Conservation (phyloP, 208 protist species). For the Acanthamoeba culbertsoni region DNA sequence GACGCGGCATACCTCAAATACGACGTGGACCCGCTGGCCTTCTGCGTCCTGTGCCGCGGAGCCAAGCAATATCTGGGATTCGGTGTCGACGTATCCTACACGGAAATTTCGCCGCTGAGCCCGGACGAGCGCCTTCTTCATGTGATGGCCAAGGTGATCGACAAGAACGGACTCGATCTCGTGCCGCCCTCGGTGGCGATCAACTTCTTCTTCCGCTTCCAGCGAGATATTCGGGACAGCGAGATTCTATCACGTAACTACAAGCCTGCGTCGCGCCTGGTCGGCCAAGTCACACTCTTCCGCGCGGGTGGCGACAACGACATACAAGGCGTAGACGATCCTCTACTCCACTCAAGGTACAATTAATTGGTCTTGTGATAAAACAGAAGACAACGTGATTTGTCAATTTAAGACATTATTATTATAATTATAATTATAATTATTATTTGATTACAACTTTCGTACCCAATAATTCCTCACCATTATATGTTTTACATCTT, state of each 20-base stretch:
- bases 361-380: not conserved
- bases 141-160: conserved; percentile 37
- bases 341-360: not conserved
- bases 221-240: conserved; percentile 3
- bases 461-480: too few relatives aligned
- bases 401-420: too few relatives aligned
- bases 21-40: not conserved
- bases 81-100: conserved; percentile 11
- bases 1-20: not conserved
- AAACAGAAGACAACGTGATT: too few relatives aligned
- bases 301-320: not conserved
- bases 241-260: not conserved
- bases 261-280: not conserved
- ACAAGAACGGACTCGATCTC: not conserved
- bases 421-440: too few relatives aligned
- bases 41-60: conserved; percentile 23
- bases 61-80: conserved; percentile 45
- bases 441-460: too few relatives aligned
- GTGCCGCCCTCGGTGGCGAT: not conserved
- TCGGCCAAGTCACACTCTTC: not conserved
- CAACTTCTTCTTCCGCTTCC: conserved; percentile 53
- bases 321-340: not conserved
- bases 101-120: not conserved
- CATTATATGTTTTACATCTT: not conserved
- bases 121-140: not conserved